These are phyloP conservation scores for Aegle marmelos DNA, from an alignment of 345 rosid genomes.

Conservation along the genomic window DNA sequence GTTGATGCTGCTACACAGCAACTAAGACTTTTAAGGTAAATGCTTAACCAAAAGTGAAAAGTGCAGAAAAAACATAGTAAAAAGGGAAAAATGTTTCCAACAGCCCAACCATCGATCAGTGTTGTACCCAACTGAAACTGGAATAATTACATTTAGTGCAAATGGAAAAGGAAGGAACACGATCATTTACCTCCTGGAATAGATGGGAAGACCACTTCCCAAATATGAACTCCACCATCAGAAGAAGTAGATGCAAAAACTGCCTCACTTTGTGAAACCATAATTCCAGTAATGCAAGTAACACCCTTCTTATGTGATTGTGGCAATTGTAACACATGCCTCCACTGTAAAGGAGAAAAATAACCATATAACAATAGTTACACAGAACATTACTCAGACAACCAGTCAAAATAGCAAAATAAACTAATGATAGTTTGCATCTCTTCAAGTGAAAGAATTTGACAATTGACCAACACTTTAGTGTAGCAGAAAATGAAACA, in stretches of 20 bases:
- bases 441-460: neutral
- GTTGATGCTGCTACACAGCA: constrained; percentile 3
- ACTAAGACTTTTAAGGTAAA: neutral
- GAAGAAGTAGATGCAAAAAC: constrained; percentile 83
- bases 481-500: neutral
- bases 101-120: neutral
- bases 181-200: constrained; percentile 43
- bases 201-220: constrained; percentile 61
- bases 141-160: neutral
- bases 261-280: constrained; percentile 62
- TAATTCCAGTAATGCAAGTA: constrained; percentile 67
- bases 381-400: neutral
- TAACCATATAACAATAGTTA: neutral
- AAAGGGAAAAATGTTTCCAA: neutral
- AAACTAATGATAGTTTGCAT: neutral
- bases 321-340: constrained; percentile 62
- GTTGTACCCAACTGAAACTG: neutral
- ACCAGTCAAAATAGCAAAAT: neutral
- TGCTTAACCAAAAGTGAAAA: neutral
- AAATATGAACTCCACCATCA: constrained; percentile 59
- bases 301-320: constrained; percentile 85
- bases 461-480: neutral
- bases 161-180: neutral
- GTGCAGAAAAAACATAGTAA: neutral
- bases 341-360: constrained; percentile 52